Evolutionary conservation across 208 protist genomes (phyloP).

Genomic region (Crithidia mellificae): DNA sequence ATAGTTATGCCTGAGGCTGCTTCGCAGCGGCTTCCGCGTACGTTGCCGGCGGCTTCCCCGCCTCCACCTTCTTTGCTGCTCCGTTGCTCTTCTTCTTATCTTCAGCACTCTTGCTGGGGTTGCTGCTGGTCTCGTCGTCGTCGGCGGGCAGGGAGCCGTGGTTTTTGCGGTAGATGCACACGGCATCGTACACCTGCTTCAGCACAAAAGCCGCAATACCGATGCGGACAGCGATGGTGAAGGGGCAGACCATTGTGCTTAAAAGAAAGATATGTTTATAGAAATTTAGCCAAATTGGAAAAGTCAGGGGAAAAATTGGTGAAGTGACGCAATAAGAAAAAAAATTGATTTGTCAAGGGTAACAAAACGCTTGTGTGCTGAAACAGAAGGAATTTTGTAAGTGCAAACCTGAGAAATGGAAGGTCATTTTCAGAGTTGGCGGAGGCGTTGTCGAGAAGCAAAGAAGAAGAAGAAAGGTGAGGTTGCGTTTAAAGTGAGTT

Average conservation of each 20-base stretch:
- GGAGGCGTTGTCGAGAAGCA: no score
- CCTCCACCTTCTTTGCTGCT: neutral
- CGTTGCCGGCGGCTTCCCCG: neutral
- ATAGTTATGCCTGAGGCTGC: neutral
- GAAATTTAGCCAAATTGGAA: neutral
- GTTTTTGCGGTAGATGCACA: constrained; percentile 18
- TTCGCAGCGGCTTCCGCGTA: neutral
- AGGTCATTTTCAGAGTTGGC: no score
- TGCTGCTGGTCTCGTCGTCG: no score
- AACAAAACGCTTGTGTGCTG: no score
- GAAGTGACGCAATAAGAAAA: no score
- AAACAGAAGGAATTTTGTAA: no score
- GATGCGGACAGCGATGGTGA: constrained; percentile 38
- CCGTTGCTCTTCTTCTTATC: neutral
- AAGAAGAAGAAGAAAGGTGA: no score
- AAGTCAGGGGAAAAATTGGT: neutral
- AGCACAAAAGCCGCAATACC: constrained; percentile 33
- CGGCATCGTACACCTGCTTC: constrained; percentile 38
- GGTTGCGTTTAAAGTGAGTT: no score
- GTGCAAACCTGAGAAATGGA: no score
- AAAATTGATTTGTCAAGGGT: no score
- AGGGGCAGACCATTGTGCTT: constrained; percentile 49
- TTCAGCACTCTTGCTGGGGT: neutral
- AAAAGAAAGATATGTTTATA: no score
- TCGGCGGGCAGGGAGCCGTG: neutral